Evolutionary conservation across 768 basidiomycete genomes (phyloP).

Genomic region (Trametopsis cervina): DNA sequence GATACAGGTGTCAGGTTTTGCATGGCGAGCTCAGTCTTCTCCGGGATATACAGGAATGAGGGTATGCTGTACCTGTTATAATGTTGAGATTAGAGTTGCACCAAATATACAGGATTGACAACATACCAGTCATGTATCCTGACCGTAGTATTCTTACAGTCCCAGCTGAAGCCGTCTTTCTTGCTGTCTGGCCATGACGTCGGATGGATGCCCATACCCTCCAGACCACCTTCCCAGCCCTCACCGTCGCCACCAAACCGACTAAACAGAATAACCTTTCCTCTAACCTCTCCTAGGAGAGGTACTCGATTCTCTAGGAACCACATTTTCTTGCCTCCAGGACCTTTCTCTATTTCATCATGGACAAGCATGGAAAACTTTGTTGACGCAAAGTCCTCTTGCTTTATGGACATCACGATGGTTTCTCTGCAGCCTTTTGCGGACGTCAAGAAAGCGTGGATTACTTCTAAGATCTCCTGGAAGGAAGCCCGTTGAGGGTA

Average conservation of each 20-base stretch:
- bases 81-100: slow-evolving; percentile 1
- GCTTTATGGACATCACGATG: slow-evolving; percentile 83
- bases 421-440: slow-evolving; percentile 58
- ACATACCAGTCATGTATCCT: slow-evolving; percentile 81
- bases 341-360: slow-evolving; percentile 51
- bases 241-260: slow-evolving; percentile 69
- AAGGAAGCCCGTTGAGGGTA: slow-evolving; percentile 69
- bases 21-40: slow-evolving; percentile 62
- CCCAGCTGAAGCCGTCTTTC: slow-evolving; percentile 72
- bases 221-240: slow-evolving; percentile 62
- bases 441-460: slow-evolving; percentile 59
- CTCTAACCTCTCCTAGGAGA: slow-evolving; percentile 74
- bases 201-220: slow-evolving; percentile 85
- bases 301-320: slow-evolving; percentile 80
- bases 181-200: slow-evolving; percentile 77
- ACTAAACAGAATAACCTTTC: slow-evolving; percentile 79
- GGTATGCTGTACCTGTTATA: slow-evolving; percentile 67
- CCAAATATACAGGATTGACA: slow-evolving; percentile 1
- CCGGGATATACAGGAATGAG: slow-evolving; percentile 75
- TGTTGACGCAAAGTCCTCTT: slow-evolving; percentile 57
- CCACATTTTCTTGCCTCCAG: slow-evolving; percentile 60
- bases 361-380: slow-evolving; percentile 62
- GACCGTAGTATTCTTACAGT: slow-evolving; percentile 60
- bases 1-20: slow-evolving; percentile 40
- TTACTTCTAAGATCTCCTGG: slow-evolving; percentile 48